These are phyloP conservation scores for Boletellus sp. DNA, from an alignment of 768 basidiomycete species.

Conservation along the genomic window DNA sequence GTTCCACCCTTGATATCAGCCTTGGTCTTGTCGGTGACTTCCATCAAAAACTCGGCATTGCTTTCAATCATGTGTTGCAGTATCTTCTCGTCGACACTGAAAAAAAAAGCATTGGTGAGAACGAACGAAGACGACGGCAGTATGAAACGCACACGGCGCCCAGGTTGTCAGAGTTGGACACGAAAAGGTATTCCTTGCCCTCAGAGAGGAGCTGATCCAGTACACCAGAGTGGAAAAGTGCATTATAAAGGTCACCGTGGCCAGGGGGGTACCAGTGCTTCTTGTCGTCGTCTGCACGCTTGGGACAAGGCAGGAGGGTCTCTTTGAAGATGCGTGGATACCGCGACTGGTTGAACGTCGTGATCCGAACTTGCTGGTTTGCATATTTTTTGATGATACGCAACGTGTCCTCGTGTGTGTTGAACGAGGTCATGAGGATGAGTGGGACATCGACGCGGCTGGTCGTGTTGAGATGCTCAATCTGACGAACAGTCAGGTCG, in stretches of 20 bases:
- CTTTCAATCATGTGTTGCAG: conserved; percentile 62
- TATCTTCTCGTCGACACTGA: conserved; percentile 66
- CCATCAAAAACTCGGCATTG: conserved; percentile 68
- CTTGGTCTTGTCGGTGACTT: conserved; percentile 81
- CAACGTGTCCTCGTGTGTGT: conserved; percentile 74
- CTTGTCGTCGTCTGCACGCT: conserved; percentile 56
- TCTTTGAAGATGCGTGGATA: conserved; percentile 74
- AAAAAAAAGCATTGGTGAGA: conserved; percentile 3
- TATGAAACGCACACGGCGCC: conserved; percentile 51
- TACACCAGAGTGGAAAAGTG: conserved; percentile 67
- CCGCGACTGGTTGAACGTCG: conserved; percentile 69
- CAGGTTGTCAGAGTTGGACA: conserved; percentile 75
- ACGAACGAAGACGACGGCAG: neutral
- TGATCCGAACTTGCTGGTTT: conserved; percentile 73
- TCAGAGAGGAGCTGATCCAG: conserved; percentile 65
- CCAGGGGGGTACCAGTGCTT: conserved; percentile 75
- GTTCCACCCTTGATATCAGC: conserved; percentile 75
- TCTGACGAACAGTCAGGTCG: conserved; percentile 59
- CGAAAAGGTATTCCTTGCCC: conserved; percentile 76
- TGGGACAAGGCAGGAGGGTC: conserved; percentile 59
- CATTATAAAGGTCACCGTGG: conserved; percentile 74
- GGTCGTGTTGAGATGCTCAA: conserved; percentile 65
- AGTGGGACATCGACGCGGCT: conserved; percentile 68
- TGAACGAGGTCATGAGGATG: conserved; percentile 81
- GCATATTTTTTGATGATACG: conserved; percentile 79